These are phyloP conservation scores for Clarireedia homoeocarpa DNA, from an alignment of 2,329 filamentous ascomycete genomes.

Conservation along the genomic window DNA sequence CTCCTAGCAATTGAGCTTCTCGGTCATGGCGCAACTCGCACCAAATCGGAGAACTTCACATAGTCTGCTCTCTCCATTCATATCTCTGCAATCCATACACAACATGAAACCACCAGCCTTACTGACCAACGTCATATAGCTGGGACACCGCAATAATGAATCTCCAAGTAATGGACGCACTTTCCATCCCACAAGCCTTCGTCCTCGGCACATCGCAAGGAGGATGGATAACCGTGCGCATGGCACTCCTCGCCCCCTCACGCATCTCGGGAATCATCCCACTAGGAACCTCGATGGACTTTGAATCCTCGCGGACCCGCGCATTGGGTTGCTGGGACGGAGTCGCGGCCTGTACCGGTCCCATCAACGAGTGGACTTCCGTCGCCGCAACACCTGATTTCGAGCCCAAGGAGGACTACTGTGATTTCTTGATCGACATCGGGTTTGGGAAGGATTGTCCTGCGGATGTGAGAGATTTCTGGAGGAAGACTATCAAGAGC, in stretches of 20 bases:
- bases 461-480: constrained; percentile 35
- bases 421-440: constrained; percentile 36
- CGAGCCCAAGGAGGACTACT: constrained; percentile 39
- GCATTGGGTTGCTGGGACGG: constrained; percentile 44
- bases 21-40: constrained; percentile 41
- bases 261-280: constrained; percentile 40
- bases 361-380: constrained; percentile 29
- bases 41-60: constrained; percentile 38
- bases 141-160: constrained; percentile 48
- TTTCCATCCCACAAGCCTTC: constrained; percentile 41
- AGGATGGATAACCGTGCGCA: constrained; percentile 42
- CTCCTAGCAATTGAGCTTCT: constrained; percentile 46
- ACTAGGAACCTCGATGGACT: constrained; percentile 46
- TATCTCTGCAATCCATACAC: background rate
- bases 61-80: constrained; percentile 27
- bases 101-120: background rate
- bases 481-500: constrained; percentile 37
- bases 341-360: constrained; percentile 33
- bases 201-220: constrained; percentile 45
- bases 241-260: constrained; percentile 43
- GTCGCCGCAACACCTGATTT: constrained; percentile 36
- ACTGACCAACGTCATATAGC: constrained; percentile 6
- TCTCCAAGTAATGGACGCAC: constrained; percentile 46
- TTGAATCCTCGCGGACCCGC: constrained; percentile 40
- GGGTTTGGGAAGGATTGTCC: constrained; percentile 36